A percentile compares a stretch with the other conserved stretches of the same genome.
phyloP scores from a whole-genome alignment of 1,284 basidiomycete species.

The Apiotrichum montevideense region DNA sequence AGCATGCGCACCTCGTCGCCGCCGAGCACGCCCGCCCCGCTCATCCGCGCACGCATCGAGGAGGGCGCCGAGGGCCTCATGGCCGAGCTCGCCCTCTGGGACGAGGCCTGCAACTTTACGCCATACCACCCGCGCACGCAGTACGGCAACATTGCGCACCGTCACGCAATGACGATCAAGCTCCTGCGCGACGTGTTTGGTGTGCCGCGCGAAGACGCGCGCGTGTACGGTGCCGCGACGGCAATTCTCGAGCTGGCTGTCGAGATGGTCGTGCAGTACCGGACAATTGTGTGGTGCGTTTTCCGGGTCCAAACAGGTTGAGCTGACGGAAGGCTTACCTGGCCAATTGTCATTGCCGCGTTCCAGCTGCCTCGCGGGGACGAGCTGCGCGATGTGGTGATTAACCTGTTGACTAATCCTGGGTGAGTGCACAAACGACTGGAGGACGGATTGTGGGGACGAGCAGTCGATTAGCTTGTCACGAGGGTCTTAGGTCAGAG shows the following conservation, averaged over 20 bases:
- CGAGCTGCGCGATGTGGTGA: slow-evolving; percentile 21
- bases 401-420: slow-evolving; percentile 28
- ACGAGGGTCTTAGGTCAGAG: no score
- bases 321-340: slow-evolving; percentile 28
- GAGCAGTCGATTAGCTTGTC: no score
- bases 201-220: slow-evolving; percentile 21
- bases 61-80: slow-evolving; percentile 25
- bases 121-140: slow-evolving; percentile 34
- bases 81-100: slow-evolving; percentile 36
- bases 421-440: slow-evolving; percentile 15
- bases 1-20: background rate
- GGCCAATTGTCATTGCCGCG: slow-evolving; percentile 38
- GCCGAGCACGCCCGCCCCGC: background rate
- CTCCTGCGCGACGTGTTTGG: slow-evolving; percentile 32
- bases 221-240: slow-evolving; percentile 20
- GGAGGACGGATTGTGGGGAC: no score
- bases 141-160: slow-evolving; percentile 36
- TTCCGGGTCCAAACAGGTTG: background rate
- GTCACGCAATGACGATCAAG: slow-evolving; percentile 32
- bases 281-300: slow-evolving; percentile 28
- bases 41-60: background rate
- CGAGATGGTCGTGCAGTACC: slow-evolving; percentile 28
- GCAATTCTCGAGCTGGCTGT: slow-evolving; percentile 37
- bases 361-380: slow-evolving; percentile 29
- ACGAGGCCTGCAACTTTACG: slow-evolving; percentile 30